A percentile compares a stretch with the other conserved stretches of the same genome.
These are phyloP conservation scores for Podospora appendiculata DNA, from an alignment of 495 filamentous ascomycete species.

Conservation along the genomic window DNA sequence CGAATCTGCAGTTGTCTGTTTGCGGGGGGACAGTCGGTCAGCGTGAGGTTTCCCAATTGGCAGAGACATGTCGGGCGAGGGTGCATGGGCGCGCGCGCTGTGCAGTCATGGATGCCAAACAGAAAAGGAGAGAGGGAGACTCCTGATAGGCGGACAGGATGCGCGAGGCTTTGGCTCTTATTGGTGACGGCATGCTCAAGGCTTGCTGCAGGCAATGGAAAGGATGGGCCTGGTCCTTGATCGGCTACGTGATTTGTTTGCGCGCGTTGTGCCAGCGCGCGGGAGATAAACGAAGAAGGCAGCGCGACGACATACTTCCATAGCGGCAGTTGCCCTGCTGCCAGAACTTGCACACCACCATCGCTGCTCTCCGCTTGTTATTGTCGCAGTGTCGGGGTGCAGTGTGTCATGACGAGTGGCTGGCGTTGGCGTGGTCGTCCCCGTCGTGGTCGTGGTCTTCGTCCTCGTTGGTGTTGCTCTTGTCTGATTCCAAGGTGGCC, in stretches of 20 bases:
- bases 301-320: constrained; percentile 41
- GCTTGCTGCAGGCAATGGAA: too few species aligned
- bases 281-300: background rate
- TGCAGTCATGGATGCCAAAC: too few species aligned
- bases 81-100: too few species aligned
- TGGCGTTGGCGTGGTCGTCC: background rate
- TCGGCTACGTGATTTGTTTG: too few species aligned
- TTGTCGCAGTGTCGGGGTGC: background rate
- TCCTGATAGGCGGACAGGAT: too few species aligned
- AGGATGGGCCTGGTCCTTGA: too few species aligned
- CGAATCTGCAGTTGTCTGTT: constrained; percentile 37
- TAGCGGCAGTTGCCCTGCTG: constrained; percentile 66
- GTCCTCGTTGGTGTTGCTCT: too few species aligned
- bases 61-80: too few species aligned
- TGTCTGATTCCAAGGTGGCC: background rate
- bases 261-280: too few species aligned
- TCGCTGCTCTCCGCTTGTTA: constrained; percentile 15
- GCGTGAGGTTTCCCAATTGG: background rate
- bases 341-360: constrained; percentile 65
- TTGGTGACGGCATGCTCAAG: background rate
- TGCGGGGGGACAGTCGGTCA: background rate
- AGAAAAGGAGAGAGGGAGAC: too few species aligned
- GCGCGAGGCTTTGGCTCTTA: too few species aligned
- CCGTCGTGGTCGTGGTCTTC: background rate
- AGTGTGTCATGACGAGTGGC: background rate